Evolutionary conservation across 2,329 filamentous ascomycete genomes (phyloP).

Genomic region (Alternaria ethzedia): DNA sequence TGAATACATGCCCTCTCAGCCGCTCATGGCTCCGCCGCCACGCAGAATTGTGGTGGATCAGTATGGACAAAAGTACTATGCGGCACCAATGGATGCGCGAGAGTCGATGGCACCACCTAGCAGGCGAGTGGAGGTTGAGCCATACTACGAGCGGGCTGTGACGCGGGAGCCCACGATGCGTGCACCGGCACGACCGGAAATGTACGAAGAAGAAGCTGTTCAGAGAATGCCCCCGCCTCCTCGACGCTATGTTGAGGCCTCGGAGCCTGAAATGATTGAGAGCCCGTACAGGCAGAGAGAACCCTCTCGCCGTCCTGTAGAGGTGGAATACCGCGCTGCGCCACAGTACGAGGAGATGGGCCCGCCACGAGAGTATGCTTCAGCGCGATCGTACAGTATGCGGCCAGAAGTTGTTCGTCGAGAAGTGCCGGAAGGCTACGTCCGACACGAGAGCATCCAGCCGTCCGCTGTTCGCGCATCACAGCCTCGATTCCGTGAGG

Average conservation of each 20-base stretch:
- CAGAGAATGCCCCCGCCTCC: conserved; percentile 56
- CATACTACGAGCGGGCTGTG: conserved; percentile 70
- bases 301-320: conserved; percentile 59
- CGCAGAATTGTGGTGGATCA: conserved; percentile 80
- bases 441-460: conserved; percentile 51
- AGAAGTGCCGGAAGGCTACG: conserved; percentile 44
- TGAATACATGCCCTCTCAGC: conserved; percentile 47
- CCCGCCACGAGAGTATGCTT: conserved; percentile 41
- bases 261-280: conserved; percentile 62
- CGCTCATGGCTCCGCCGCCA: conserved; percentile 55
- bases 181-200: conserved; percentile 58
- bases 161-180: conserved; percentile 60
- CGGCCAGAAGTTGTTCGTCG: conserved; percentile 47
- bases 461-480: conserved; percentile 44
- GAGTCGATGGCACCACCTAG: conserved; percentile 62
- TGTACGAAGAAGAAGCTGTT: conserved; percentile 49
- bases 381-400: conserved; percentile 47
- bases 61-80: conserved; percentile 80
- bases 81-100: conserved; percentile 57
- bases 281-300: conserved; percentile 66
- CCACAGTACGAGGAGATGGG: conserved; percentile 48
- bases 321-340: conserved; percentile 41
- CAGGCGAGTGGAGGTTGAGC: conserved; percentile 59
- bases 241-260: conserved; percentile 63
- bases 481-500: conserved; percentile 45